Evolutionary conservation across 495 filamentous ascomycete genomes (phyloP).

Genomic region (Aspergillus haitiensis): DNA sequence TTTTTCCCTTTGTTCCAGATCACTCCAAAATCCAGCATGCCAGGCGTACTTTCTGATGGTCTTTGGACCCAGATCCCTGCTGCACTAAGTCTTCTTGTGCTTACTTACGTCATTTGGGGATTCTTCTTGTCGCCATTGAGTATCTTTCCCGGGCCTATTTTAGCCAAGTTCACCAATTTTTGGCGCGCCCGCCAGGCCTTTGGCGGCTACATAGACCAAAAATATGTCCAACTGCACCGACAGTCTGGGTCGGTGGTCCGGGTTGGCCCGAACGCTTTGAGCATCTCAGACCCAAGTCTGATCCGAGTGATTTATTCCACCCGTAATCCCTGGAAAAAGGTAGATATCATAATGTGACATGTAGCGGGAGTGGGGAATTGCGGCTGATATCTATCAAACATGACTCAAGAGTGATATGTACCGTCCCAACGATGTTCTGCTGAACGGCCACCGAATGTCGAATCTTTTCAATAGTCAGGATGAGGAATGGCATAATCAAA

Average conservation of each 20-base stretch:
- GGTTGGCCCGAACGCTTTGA: slow-evolving; percentile 39
- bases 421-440: slow-evolving; percentile 29
- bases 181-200: slow-evolving; percentile 34
- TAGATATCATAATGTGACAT: slow-evolving; percentile 18
- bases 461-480: slow-evolving; percentile 35
- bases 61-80: slow-evolving; percentile 11
- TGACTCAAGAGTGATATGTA: slow-evolving; percentile 32
- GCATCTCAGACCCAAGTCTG: slow-evolving; percentile 37
- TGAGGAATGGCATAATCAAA: slow-evolving; percentile 34
- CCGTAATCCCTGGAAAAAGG: slow-evolving; percentile 37
- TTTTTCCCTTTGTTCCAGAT: not conserved
- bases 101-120: slow-evolving; percentile 24
- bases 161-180: slow-evolving; percentile 28
- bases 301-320: slow-evolving; percentile 35
- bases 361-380: not conserved
- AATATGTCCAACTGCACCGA: slow-evolving; percentile 33
- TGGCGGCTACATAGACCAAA: slow-evolving; percentile 29
- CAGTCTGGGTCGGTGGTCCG: slow-evolving; percentile 37
- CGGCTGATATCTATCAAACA: not conserved
- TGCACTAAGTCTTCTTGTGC: slow-evolving; percentile 4
- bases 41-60: slow-evolving; percentile 6
- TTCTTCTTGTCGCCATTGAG: slow-evolving; percentile 28
- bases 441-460: slow-evolving; percentile 24
- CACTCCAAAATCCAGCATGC: not conserved
- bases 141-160: slow-evolving; percentile 30